These are phyloP conservation scores for Hypoxylon perforatum DNA, from an alignment of 495 filamentous ascomycete genomes.

Conservation along the genomic window DNA sequence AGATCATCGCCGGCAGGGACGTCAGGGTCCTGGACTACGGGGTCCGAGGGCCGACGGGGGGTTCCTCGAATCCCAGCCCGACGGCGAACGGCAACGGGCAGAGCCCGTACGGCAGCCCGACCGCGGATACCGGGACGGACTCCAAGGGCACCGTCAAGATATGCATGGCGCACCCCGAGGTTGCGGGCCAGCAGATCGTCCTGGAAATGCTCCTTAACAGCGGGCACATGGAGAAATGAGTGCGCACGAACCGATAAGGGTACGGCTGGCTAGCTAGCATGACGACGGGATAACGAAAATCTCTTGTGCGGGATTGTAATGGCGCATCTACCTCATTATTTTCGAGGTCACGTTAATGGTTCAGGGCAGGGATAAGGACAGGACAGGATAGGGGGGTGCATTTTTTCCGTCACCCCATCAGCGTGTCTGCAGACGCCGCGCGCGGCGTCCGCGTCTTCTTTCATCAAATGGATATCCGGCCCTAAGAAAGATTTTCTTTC, in stretches of 20 bases:
- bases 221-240: slow-evolving; percentile 80
- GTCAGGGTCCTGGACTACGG: slow-evolving; percentile 91
- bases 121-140: slow-evolving; percentile 46
- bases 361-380: neutral
- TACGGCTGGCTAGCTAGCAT: neutral
- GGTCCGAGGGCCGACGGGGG: slow-evolving; percentile 64
- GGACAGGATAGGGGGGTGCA: neutral
- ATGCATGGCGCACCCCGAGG: slow-evolving; percentile 92
- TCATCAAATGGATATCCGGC: too few relatives aligned
- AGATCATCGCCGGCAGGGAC: slow-evolving; percentile 92
- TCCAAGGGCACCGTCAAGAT: slow-evolving; percentile 82
- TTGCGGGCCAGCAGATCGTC: slow-evolving; percentile 82
- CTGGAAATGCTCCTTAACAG: slow-evolving; percentile 94
- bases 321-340: too few relatives aligned
- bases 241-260: slow-evolving; percentile 12
- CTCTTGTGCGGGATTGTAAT: neutral
- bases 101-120: slow-evolving; percentile 27
- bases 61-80: slow-evolving; percentile 36
- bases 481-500: too few relatives aligned
- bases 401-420: neutral
- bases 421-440: too few relatives aligned
- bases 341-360: neutral
- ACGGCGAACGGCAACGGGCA: slow-evolving; percentile 14
- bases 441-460: too few relatives aligned
- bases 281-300: slow-evolving; percentile 10